Conservation (phyloP, 106 monocot species). For the Allium cepa region DNA sequence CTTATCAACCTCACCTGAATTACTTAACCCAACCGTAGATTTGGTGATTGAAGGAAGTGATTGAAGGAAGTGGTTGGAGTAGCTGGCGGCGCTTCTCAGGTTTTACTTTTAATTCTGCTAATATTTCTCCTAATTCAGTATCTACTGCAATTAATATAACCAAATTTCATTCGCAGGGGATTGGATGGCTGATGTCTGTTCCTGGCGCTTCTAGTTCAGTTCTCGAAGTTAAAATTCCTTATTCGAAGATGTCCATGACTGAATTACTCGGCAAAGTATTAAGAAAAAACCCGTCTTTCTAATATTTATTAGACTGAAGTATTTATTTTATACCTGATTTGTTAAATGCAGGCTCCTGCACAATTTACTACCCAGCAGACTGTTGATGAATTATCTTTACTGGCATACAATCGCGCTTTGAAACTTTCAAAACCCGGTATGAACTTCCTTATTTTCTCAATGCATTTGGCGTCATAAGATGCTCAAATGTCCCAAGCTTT, state of each 20-base stretch:
- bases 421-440: conserved; percentile 88
- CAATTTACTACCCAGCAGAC: conserved; percentile 68
- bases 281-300: not conserved
- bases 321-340: not conserved
- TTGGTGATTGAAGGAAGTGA: too few relatives aligned
- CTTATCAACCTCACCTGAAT: too few relatives aligned
- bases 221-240: conserved; percentile 79
- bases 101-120: conserved; percentile 11
- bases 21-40: too few relatives aligned
- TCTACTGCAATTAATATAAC: not conserved
- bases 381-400: conserved; percentile 70
- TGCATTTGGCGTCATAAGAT: too few relatives aligned
- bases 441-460: not conserved
- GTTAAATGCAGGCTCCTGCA: conserved; percentile 50
- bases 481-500: too few relatives aligned
- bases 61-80: too few relatives aligned
- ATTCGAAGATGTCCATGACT: conserved; percentile 68
- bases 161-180: conserved; percentile 30
- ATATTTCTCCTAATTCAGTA: too few relatives aligned
- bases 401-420: conserved; percentile 84
- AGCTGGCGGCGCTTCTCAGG: conserved; percentile 95
- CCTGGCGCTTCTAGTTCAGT: conserved; percentile 88
- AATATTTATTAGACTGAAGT: conserved; percentile 4
- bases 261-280: conserved; percentile 79
- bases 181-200: conserved; percentile 83